Evolutionary conservation across 2,329 filamentous ascomycete genomes (phyloP).

Genomic region (Fusarium proliferatum): DNA sequence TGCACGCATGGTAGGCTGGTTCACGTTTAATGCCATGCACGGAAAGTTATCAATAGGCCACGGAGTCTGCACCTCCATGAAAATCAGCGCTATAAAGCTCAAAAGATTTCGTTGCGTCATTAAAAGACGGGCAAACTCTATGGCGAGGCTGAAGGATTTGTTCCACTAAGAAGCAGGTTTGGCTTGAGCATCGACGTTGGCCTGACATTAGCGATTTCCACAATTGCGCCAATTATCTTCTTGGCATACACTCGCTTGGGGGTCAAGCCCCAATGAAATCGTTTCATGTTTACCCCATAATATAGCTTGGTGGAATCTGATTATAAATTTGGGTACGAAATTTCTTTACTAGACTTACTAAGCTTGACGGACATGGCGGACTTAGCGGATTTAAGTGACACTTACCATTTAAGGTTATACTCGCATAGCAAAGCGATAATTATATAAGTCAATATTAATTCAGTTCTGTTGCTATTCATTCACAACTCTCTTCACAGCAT

Average conservation of each 20-base stretch:
- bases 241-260: accelerated
- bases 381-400: neutral
- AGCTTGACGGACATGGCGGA: accelerated
- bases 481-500: accelerated
- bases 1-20: neutral
- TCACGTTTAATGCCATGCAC: too few species aligned
- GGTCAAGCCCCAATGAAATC: accelerated
- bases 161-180: neutral
- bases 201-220: too few species aligned
- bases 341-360: accelerated
- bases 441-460: accelerated
- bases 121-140: too few species aligned
- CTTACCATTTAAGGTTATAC: neutral
- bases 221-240: neutral
- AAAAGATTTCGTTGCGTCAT: neutral
- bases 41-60: neutral
- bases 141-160: too few species aligned
- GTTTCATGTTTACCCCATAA: accelerated
- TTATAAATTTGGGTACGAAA: accelerated
- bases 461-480: too few species aligned
- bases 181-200: too few species aligned
- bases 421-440: neutral
- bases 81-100: too few species aligned
- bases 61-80: neutral
- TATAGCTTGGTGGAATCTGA: accelerated